Conservation (phyloP, 305 asterid species). For the Solanum hybrid region DNA sequence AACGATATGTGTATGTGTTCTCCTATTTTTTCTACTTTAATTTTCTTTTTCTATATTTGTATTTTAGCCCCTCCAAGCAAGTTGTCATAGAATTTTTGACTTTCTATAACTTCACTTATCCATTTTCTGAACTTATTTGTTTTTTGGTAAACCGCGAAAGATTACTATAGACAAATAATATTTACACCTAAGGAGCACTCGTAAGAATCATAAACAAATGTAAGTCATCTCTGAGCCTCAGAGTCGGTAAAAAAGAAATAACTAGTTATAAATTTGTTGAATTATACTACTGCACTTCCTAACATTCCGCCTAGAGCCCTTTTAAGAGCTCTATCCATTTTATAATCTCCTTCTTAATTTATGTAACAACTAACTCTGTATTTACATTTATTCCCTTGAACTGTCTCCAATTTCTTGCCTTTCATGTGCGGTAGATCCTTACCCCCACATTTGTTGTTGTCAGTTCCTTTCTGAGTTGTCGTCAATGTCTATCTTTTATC, state of each 20-base stretch:
- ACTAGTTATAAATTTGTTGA: background rate
- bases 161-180: background rate
- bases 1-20: background rate
- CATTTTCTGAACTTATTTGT: background rate
- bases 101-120: background rate
- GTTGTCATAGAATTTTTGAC: conserved; percentile 28
- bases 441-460: background rate
- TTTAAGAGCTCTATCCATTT: background rate
- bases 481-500: background rate
- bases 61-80: conserved; percentile 7
- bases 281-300: background rate
- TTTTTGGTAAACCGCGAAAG: background rate
- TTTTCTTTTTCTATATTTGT: background rate
- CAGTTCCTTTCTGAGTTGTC: background rate
- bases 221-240: background rate
- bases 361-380: background rate
- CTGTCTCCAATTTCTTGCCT: background rate
- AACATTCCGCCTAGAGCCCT: background rate
- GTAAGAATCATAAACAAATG: background rate
- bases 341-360: background rate
- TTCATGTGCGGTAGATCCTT: background rate
- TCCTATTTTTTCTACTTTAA: background rate
- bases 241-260: no score
- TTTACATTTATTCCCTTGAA: background rate
- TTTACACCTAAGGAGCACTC: background rate